phyloP scores from a whole-genome alignment of 192 early-diverging fungal genomes.

The Spizellomyces sp. region DNA sequence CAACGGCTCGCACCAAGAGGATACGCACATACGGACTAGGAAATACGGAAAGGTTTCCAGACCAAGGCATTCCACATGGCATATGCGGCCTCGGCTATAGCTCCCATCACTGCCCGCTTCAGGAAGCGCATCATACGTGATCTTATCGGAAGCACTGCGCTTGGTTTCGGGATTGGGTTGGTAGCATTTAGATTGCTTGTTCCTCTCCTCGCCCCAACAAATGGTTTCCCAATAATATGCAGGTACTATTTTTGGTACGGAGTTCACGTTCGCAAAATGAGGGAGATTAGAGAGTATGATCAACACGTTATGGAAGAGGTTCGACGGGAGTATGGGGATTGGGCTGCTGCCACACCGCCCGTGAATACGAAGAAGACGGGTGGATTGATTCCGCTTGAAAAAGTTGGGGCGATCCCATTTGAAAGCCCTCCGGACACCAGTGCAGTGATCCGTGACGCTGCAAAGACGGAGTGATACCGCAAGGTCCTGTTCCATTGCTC shows the following conservation, averaged over 20 bases:
- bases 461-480: too few relatives aligned
- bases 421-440: too few relatives aligned
- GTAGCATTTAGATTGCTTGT: not conserved
- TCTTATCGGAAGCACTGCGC: slow-evolving; percentile 41
- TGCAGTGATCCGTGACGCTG: too few relatives aligned
- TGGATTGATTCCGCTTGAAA: slow-evolving; percentile 4
- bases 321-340: slow-evolving; percentile 7
- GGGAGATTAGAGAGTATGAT: slow-evolving; percentile 23
- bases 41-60: too few relatives aligned
- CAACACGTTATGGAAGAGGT: slow-evolving; percentile 18
- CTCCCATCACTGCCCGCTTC: slow-evolving; percentile 54
- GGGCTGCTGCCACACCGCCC: slow-evolving; percentile 9
- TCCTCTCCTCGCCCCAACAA: not conserved
- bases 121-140: slow-evolving; percentile 39
- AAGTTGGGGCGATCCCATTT: too few relatives aligned
- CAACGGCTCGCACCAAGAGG: too few relatives aligned
- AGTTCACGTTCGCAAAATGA: slow-evolving; percentile 31
- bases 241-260: slow-evolving; percentile 39
- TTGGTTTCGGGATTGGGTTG: slow-evolving; percentile 37
- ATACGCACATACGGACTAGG: too few relatives aligned
- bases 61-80: too few relatives aligned
- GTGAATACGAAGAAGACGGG: slow-evolving; percentile 13
- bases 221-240: not conserved
- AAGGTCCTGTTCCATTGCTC: too few relatives aligned
- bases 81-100: slow-evolving; percentile 43